Base-by-base conservation (phyloP, 129 eudicot species). In the Arctium minus region DNA sequence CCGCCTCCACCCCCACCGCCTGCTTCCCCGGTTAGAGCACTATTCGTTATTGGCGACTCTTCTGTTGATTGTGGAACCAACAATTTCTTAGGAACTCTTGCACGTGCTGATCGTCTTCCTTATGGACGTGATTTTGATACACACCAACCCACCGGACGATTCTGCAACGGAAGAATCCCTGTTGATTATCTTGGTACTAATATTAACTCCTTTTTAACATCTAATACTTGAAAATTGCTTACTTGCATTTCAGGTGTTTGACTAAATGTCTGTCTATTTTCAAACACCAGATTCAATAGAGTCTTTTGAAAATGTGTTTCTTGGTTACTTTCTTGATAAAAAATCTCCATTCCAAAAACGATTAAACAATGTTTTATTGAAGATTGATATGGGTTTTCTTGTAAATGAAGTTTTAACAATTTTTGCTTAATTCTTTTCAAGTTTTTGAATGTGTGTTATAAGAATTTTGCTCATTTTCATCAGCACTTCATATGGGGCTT, bases 41-140 rank as follows among this genome's bases (percentile, higher is more conserved):
- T 96, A 29, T 96, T 93, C 78, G 87, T 96, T 0, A 88, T 96
- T 12, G 99, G 99, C 8, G 99, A 96, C 70, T 96, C 99, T 37
- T 88, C 99, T 0, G 99, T 93, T 15, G 99, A 96, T 40, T 88
- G 92, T 44, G 99, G 99, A 30, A 96, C 97, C 31, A 93, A 96
- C 86, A 93, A 96, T 72, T 96, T 93, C 70, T 97, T 96, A 22
- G 98, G 94, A 4, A 96, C 99, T 0, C 86, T 96, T 17, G 99
- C 99, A 2, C 97, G 99, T 8, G 98, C 98, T 10, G 98, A 96
- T 86, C 90, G 91, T 50, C 92, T 78, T 73, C 99, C 99, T 6
- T 96, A 96, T 27, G 99, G 99, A 12, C 91, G 98, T 27, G 99
- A 96, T 64, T 96, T 96, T 38, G 99, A 96, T 77, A 91, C 98